Percentiles rank a stretch among this genome's conserved stretches.
These are phyloP conservation scores for Hymenotorrendiella dingleyae DNA, from an alignment of 2,329 filamentous ascomycete genomes.

Conservation along the genomic window DNA sequence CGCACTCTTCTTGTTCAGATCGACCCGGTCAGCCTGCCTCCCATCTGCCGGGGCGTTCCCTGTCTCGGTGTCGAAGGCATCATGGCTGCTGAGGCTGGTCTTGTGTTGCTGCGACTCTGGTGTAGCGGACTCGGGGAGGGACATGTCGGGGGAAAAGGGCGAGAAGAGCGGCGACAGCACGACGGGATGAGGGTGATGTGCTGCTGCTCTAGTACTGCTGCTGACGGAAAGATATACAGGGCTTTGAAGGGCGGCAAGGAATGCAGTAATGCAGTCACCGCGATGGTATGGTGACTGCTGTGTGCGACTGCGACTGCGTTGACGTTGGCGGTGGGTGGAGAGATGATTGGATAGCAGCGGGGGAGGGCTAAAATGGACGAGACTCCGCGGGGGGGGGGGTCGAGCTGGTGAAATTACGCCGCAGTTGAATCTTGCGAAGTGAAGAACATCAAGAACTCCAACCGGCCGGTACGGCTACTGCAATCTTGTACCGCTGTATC, in stretches of 20 bases:
- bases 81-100: constrained; percentile 7
- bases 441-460: no score
- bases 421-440: no score
- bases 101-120: constrained; percentile 13
- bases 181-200: background rate
- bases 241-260: background rate
- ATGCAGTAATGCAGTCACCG: constrained; percentile 5
- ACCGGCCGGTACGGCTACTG: no score
- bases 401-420: no score
- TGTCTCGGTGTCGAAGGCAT: constrained; percentile 1
- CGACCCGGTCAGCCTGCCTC: constrained; percentile 5
- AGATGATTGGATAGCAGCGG: no score
- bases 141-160: constrained; percentile 23
- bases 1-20: constrained; percentile 14
- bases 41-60: constrained; percentile 6
- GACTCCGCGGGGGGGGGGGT: no score
- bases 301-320: no score
- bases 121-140: constrained; percentile 16
- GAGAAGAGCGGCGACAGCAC: no score
- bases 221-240: background rate
- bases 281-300: no score
- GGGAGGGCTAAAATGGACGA: no score
- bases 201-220: background rate
- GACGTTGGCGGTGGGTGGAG: no score
- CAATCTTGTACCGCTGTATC: no score